These are phyloP conservation scores for Diaporthe humulicola DNA, from an alignment of 2,329 filamentous ascomycete species.

Conservation along the genomic window DNA sequence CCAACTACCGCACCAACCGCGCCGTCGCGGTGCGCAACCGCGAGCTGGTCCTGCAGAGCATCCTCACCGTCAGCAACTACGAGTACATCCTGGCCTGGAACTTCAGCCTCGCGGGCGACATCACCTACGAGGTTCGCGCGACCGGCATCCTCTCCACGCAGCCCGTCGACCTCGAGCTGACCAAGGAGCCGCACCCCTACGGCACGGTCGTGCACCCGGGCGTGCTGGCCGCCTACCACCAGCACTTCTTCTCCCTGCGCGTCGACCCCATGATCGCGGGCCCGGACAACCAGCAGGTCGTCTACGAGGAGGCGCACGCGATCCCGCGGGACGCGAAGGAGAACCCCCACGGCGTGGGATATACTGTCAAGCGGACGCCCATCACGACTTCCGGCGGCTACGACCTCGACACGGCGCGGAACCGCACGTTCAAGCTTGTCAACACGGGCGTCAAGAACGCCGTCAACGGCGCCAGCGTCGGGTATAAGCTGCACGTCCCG, in stretches of 20 bases:
- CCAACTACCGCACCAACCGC: slow-evolving; percentile 66
- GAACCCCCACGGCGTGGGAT: slow-evolving; percentile 65
- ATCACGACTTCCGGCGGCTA: slow-evolving; percentile 60
- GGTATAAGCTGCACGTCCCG: slow-evolving; percentile 68
- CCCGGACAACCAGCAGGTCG: slow-evolving; percentile 64
- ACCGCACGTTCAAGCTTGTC: slow-evolving; percentile 71
- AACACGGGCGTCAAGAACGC: slow-evolving; percentile 65
- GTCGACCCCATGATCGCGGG: slow-evolving; percentile 74
- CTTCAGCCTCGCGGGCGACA: slow-evolving; percentile 62
- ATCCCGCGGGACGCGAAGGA: slow-evolving; percentile 55
- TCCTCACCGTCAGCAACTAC: slow-evolving; percentile 71
- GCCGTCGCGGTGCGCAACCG: slow-evolving; percentile 65
- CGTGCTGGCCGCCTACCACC: slow-evolving; percentile 76
- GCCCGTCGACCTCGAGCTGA: slow-evolving; percentile 65
- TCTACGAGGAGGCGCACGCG: slow-evolving; percentile 71
- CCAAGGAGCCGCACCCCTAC: slow-evolving; percentile 61
- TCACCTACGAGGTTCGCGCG: slow-evolving; percentile 41
- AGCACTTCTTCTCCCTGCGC: slow-evolving; percentile 81
- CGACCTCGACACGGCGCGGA: slow-evolving; percentile 60
- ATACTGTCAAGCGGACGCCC: slow-evolving; percentile 61
- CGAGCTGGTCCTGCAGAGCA: slow-evolving; percentile 67
- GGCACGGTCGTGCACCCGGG: slow-evolving; percentile 74
- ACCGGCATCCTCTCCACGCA: slow-evolving; percentile 68
- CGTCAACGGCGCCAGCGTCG: slow-evolving; percentile 65
- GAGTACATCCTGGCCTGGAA: slow-evolving; percentile 56